phyloP scores from a whole-genome alignment of 2,329 filamentous ascomycete species.

The Hysterium pulicare region DNA sequence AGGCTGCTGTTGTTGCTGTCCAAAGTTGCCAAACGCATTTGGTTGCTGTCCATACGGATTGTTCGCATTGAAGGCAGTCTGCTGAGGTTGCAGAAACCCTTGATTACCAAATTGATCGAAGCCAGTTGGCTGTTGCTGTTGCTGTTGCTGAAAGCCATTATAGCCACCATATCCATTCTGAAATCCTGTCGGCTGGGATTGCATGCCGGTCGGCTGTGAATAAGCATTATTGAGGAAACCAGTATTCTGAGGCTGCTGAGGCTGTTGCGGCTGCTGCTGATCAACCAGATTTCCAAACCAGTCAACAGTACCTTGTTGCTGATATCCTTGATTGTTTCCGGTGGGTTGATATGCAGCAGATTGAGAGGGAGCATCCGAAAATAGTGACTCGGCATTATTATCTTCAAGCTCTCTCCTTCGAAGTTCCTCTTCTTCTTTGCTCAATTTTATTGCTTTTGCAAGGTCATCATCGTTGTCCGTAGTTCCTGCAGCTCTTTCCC shows the following conservation, averaged over 20 bases:
- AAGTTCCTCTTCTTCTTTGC: slow-evolving; percentile 88
- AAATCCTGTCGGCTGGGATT: slow-evolving; percentile 60
- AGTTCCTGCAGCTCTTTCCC: slow-evolving; percentile 49
- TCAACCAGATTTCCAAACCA: slow-evolving; percentile 96
- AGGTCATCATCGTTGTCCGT: slow-evolving; percentile 74
- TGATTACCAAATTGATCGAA: slow-evolving; percentile 57
- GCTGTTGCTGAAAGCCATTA: slow-evolving; percentile 40
- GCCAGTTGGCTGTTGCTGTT: slow-evolving; percentile 61
- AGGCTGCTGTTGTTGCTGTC: slow-evolving; percentile 49
- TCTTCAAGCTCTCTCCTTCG: slow-evolving; percentile 84
- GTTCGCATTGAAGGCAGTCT: slow-evolving; percentile 48
- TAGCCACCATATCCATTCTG: slow-evolving; percentile 70
- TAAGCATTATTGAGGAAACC: slow-evolving; percentile 67
- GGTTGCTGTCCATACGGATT: slow-evolving; percentile 37
- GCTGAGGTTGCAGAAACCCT: slow-evolving; percentile 18
- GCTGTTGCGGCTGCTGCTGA: slow-evolving; percentile 58
- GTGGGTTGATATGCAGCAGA: slow-evolving; percentile 71
- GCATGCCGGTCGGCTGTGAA: slow-evolving; percentile 74
- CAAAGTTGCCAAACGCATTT: slow-evolving; percentile 29
- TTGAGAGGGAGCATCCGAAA: slow-evolving; percentile 71
- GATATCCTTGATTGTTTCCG: slow-evolving; percentile 94
- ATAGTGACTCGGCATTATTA: slow-evolving; percentile 79
- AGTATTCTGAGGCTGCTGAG: slow-evolving; percentile 60
- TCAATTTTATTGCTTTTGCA: slow-evolving; percentile 90
- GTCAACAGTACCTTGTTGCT: slow-evolving; percentile 93